Evolutionary conservation across 179 eudicot species (phyloP), one percentile per base, ranked within the genome.

Genomic region (Beta macrorhiza): DNA sequence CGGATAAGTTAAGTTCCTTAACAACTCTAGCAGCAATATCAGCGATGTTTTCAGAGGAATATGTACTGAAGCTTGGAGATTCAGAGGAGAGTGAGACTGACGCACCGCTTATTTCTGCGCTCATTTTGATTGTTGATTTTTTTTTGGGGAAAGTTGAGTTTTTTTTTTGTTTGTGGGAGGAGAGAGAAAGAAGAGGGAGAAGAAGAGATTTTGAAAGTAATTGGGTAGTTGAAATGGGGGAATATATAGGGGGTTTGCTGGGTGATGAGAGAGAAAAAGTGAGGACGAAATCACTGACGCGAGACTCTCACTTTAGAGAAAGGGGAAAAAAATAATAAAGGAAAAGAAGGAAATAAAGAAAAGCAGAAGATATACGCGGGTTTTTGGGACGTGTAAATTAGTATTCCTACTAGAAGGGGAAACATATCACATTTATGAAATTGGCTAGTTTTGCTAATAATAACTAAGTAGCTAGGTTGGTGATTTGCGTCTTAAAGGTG

Each of bases 21-120:
- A 89, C 84, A 12, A 90, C 96, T 29, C 95, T 80, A 3, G 90
- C 94, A 5, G 96, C 97, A 29, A 91, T 87, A 9, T 89, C 87
- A 3, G 93, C 90, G 61, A 89, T 79, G 5, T 64, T 81, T 19
- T 47, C 65, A 0, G 91, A 88, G 1, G 97, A 84, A 76, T 82
- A 80, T 58, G 78, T 78, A 69, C 71, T 87, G 86, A 92, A 91
- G 83, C 92, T 93, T 5, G 91, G 93, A 5, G 83, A 69, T 37
- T 71, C 58, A 5, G 83, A 7, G n/a, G 83, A 17, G 85, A 85
- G 79, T 63, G 84, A 64, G 58, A 73, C 25, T 1, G 86, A 72
- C 62, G 85, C 76, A 77, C 84, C 69, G 67, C 79, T 51, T 5
- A 45, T 17, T 11, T 5, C 9, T 11, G 25, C 29, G 11, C 72